Conservation (phyloP, 2,329 filamentous ascomycete genomes). For the Bisporella sp. region DNA sequence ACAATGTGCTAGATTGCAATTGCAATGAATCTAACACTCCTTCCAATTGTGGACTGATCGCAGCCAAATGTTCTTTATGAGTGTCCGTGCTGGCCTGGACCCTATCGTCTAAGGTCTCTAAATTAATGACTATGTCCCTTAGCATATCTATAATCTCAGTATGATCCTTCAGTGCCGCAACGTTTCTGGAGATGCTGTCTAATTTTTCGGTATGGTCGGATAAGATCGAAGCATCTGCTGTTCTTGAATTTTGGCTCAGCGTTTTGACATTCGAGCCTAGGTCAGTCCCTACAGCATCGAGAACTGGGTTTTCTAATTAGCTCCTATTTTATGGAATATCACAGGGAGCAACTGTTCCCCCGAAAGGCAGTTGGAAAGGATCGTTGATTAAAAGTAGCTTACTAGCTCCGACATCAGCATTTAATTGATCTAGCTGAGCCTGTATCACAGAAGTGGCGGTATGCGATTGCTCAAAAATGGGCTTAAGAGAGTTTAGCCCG, state of each 20-base stretch:
- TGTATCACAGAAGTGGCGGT: conserved; percentile 21
- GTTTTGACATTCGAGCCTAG: conserved; percentile 17
- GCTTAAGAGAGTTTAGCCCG: conserved; percentile 14
- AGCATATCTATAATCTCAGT: conserved; percentile 13
- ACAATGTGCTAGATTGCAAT: conserved; percentile 12
- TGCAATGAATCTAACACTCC: conserved; percentile 15
- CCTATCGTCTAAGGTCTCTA: conserved; percentile 15
- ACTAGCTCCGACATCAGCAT: conserved; percentile 18
- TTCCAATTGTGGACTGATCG: conserved; percentile 15
- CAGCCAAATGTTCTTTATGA: conserved; percentile 10
- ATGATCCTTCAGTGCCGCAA: conserved; percentile 16
- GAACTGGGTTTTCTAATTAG: conserved; percentile 2
- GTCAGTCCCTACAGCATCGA: conserved; percentile 18
- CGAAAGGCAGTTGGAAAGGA: too few relatives aligned
- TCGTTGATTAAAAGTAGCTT: too few relatives aligned
- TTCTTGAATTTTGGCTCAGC: conserved; percentile 13
- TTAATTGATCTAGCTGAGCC: conserved; percentile 25
- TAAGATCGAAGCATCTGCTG: conserved; percentile 12
- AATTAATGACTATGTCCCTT: conserved; percentile 14
- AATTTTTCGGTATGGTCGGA: conserved; percentile 18
- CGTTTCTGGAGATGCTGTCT: conserved; percentile 18
- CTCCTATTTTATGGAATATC: too few relatives aligned
- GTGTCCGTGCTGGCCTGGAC: conserved; percentile 12
- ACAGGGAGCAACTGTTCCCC: too few relatives aligned
- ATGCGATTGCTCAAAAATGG: conserved; percentile 17